Evolutionary conservation across 1,284 basidiomycete genomes (phyloP).

Genomic region (Spongiforma sp.): DNA sequence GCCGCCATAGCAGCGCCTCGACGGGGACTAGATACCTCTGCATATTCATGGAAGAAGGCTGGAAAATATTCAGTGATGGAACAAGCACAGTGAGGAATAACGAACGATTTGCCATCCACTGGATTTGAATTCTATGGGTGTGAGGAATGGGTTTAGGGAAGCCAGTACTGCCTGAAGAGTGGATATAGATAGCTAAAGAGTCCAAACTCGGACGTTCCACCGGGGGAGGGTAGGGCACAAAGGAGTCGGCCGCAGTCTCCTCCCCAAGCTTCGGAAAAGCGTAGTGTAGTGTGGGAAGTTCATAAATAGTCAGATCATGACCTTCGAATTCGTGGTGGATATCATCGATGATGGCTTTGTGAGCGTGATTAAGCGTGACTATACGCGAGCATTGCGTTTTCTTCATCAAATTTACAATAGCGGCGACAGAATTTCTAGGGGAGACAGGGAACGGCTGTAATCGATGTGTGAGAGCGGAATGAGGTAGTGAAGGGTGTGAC

Average conservation of each 20-base stretch:
- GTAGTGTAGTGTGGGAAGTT: conserved; percentile 34
- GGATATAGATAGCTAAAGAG: conserved; percentile 36
- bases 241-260: conserved; percentile 32
- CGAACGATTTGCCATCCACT: conserved; percentile 22
- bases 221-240: conserved; percentile 33
- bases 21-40: conserved; percentile 7
- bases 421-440: conserved; percentile 38
- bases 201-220: conserved; percentile 13
- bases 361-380: conserved; percentile 32
- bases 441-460: conserved; percentile 43
- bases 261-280: conserved; percentile 40
- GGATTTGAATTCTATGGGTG: conserved; percentile 27
- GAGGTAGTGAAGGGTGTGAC: neutral
- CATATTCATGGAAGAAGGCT: conserved; percentile 5
- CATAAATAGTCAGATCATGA: conserved; percentile 19
- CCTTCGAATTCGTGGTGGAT: conserved; percentile 16
- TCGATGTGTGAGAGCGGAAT: neutral
- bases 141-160: conserved; percentile 40
- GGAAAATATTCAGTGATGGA: neutral
- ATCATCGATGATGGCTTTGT: conserved; percentile 32
- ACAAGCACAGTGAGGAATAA: neutral
- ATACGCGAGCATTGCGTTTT: conserved; percentile 37
- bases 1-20: conserved; percentile 29
- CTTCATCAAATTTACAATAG: conserved; percentile 36
- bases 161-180: conserved; percentile 46